A percentile compares a stretch with the other conserved stretches of the same genome.
phyloP scores from a whole-genome alignment of 108 stramenopile genomes.

The Cyclostephanos invisitatus region DNA sequence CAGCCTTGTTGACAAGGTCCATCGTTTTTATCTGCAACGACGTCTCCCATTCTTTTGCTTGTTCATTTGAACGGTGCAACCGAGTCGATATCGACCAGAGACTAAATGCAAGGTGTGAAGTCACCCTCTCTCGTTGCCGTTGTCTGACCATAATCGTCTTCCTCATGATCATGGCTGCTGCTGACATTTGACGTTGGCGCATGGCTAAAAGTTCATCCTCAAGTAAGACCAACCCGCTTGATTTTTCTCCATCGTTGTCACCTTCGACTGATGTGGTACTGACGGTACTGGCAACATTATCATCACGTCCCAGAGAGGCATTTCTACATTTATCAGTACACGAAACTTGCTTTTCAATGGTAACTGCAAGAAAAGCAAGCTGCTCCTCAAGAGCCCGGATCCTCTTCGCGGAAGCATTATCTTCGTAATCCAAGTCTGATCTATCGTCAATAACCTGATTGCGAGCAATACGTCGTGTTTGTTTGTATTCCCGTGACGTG shows the following conservation, averaged over 20 bases:
- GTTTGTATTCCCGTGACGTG: background rate
- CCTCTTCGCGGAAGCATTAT: background rate
- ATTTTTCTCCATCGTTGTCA: background rate
- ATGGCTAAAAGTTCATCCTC: background rate
- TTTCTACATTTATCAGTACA: background rate
- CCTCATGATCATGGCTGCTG: slow-evolving; percentile 6
- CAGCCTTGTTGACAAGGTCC: slow-evolving; percentile 25
- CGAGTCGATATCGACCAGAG: slow-evolving; percentile 25
- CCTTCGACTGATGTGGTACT: background rate
- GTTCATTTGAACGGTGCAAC: slow-evolving; percentile 6
- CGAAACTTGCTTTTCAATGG: slow-evolving; percentile 15
- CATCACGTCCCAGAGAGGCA: background rate
- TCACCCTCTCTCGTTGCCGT: slow-evolving; percentile 3
- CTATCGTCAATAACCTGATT: background rate
- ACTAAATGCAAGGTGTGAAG: slow-evolving; percentile 21
- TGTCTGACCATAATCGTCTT: background rate
- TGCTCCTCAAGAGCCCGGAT: slow-evolving; percentile 23
- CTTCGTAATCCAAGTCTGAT: background rate
- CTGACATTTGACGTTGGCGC: slow-evolving; percentile 5
- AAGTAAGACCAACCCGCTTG: background rate
- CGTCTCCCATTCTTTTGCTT: slow-evolving; percentile 16
- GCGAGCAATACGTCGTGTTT: background rate
- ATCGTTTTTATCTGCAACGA: slow-evolving; percentile 21
- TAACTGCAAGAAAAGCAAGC: slow-evolving; percentile 18
- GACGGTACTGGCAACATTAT: background rate